Evolutionary conservation across 345 rosid genomes (phyloP).

Genomic region (Rubroshorea leprosula): DNA sequence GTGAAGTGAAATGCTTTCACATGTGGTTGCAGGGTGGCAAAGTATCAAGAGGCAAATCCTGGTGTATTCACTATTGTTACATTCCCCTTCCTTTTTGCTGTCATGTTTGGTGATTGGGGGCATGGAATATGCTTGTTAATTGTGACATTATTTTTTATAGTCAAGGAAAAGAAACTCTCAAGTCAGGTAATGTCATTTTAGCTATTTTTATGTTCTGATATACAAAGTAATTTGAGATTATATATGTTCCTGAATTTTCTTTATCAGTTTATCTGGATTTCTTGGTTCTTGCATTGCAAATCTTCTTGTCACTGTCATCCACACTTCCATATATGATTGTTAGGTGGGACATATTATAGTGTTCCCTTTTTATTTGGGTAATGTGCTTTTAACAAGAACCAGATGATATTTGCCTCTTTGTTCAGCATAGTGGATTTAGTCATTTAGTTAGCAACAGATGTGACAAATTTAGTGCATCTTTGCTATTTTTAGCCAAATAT

Average conservation of each 20-base stretch:
- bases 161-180: conserved; percentile 86
- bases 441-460: not conserved
- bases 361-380: not conserved
- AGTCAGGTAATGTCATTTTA: conserved; percentile 59
- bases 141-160: conserved; percentile 49
- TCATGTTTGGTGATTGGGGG: conserved; percentile 99
- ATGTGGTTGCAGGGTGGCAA: conserved; percentile 70
- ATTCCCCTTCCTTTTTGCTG: conserved; percentile 96
- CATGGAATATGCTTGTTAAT: conserved; percentile 96
- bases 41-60: conserved; percentile 96
- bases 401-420: not conserved
- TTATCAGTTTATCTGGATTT: no score
- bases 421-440: not conserved
- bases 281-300: conserved; percentile 13
- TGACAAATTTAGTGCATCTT: no score
- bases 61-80: conserved; percentile 82
- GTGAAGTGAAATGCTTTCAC: not conserved
- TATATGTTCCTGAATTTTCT: no score
- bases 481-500: no score
- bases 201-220: not conserved
- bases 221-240: conserved; percentile 1
- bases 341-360: not conserved
- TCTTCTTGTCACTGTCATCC: conserved; percentile 9
- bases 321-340: no score
- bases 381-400: not conserved